Base-by-base conservation (phyloP, 371 early-diverging fungal species). In the Mucor racemosus region DNA sequence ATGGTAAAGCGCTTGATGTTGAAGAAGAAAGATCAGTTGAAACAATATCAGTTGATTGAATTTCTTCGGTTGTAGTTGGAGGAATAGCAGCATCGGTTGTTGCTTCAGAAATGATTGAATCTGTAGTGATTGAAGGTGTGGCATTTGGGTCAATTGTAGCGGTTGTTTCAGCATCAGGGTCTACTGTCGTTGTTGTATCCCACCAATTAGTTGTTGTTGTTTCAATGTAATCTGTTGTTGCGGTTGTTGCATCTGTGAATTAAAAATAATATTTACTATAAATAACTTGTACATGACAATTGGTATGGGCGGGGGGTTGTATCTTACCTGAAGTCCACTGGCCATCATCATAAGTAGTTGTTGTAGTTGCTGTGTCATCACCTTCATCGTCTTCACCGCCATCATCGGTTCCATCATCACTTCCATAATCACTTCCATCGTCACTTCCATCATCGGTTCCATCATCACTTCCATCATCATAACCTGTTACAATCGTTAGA, bases 291-390 rank as follows among this genome's bases (percentile, higher is more conserved):
- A 55, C 0, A 55, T 26, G 38, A 57, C 44, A 46, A 58, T 26
- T 19, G 21, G 40, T 35, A 26, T 26, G 31, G 21, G 53, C 10
- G 31, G 21, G 53, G 13, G 50, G 7, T 34, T 19, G 31, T 14
- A 21, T 62, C 19, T 39, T 62, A 62, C 62, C 50, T 50, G 60
- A 10, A 36, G 64, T 68, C 53, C 42, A 68, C 38, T 68, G 68
- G 4, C 64, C 60, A 59, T 59, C 21, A 44, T 54, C 9, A 17
- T 64, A 58, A n/a, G 41, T 36, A 7, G 56, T 42, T 2, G 64
- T 64, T 21, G 54, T 55, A 7, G 53, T 55, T n/a, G 33, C 31
- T 26, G 26, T 40, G 10, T 42, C 64, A 56, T 41, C 41, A 36
- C 33, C n/a, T 44, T 2, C 48, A 38, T 11, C 38, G 5, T 38